Conservation (phyloP, 352 stramenopile genomes). For the Globisporangium splendens region DNA sequence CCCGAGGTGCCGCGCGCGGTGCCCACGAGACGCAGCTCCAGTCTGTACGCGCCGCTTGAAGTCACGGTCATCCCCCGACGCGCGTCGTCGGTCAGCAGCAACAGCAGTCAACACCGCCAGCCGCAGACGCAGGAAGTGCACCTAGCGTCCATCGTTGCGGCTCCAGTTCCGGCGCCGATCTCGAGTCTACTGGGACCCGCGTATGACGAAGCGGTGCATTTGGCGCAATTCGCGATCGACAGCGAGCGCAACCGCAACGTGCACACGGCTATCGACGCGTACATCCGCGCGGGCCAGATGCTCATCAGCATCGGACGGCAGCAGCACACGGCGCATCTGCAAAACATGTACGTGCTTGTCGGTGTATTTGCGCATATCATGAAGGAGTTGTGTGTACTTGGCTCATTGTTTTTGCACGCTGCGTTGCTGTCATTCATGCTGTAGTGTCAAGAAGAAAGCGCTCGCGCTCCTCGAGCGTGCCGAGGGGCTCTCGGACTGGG, state of each 20-base stretch:
- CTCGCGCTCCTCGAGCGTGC: constrained; percentile 68
- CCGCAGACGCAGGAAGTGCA: not conserved
- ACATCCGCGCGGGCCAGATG: constrained; percentile 63
- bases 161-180: constrained; percentile 12
- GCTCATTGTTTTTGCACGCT: not conserved
- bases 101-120: constrained; percentile 1
- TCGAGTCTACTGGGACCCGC: constrained; percentile 43
- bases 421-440: too few species aligned
- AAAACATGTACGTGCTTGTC: constrained; percentile 47
- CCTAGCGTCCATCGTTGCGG: constrained; percentile 2
- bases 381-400: not conserved
- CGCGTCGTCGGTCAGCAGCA: constrained; percentile 1
- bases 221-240: constrained; percentile 69
- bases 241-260: constrained; percentile 58
- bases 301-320: constrained; percentile 63
- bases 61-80: constrained; percentile 2
- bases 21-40: constrained; percentile 1
- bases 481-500: constrained; percentile 68
- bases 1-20: constrained; percentile 12
- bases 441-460: constrained; percentile 71
- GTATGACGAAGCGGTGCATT: constrained; percentile 56
- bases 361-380: not conserved
- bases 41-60: not conserved
- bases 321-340: constrained; percentile 54
- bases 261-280: constrained; percentile 66